Evolutionary conservation across 805 yeast species (phyloP).

Genomic region (Candida chilensis): DNA sequence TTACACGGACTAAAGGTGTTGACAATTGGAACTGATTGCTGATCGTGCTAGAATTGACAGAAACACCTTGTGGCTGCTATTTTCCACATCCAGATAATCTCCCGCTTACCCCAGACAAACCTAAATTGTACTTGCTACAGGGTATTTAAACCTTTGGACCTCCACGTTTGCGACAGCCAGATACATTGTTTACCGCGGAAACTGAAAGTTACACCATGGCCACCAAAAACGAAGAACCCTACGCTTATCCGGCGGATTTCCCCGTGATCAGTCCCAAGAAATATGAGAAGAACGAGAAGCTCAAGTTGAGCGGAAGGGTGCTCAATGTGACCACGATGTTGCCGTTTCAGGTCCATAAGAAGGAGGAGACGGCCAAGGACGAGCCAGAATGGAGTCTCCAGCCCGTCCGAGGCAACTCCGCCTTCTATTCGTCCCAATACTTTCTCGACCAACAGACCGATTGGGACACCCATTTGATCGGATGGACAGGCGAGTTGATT

Average conservation of each 20-base stretch:
- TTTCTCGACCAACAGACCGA: conserved; percentile 55
- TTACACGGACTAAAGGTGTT: conserved; percentile 4
- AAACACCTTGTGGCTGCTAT: too few relatives aligned
- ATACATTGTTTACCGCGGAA: too few relatives aligned
- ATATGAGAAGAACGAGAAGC: conserved; percentile 12
- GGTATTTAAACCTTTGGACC: too few relatives aligned
- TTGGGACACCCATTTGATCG: conserved; percentile 86
- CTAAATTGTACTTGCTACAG: too few relatives aligned
- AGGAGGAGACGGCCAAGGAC: conserved; percentile 20
- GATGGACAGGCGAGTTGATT: conserved; percentile 90
- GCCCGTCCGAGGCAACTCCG: conserved; percentile 74
- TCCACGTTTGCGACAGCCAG: too few relatives aligned
- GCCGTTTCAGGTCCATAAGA: conserved; percentile 50
- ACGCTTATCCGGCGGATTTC: conserved; percentile 12
- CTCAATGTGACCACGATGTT: conserved; percentile 59
- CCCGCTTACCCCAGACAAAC: too few relatives aligned
- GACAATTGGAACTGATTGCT: conserved; percentile 2
- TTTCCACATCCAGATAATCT: too few relatives aligned
- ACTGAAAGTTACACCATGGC: too few relatives aligned
- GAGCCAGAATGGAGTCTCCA: conserved; percentile 43
- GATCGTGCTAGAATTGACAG: too few relatives aligned
- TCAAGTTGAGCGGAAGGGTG: conserved; percentile 53
- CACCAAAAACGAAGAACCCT: conserved; percentile 9
- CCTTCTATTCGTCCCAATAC: conserved; percentile 68
- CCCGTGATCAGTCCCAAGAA: conserved; percentile 13